Evolutionary conservation across 2,329 filamentous ascomycete species (phyloP).

Genomic region (Fusarium anguioides): DNA sequence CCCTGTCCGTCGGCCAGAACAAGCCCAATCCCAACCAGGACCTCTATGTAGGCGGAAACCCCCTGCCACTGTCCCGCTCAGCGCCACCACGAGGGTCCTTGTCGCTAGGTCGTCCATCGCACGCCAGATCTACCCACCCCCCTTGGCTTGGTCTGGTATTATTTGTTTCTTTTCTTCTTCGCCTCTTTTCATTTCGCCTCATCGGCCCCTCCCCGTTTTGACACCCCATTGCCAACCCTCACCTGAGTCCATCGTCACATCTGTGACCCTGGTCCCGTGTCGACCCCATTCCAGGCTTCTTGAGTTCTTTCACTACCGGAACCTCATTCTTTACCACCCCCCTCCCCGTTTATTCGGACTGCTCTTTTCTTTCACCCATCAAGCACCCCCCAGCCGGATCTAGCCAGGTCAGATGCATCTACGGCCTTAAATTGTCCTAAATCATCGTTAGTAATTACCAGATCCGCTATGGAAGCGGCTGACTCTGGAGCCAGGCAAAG

Average conservation of each 20-base stretch:
- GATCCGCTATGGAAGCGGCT: slow-evolving; percentile 55
- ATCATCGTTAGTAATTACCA: slow-evolving; percentile 51
- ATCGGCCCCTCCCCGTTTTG: slow-evolving; percentile 38
- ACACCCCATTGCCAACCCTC: slow-evolving; percentile 43
- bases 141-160: slow-evolving; percentile 37
- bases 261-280: slow-evolving; percentile 45
- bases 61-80: slow-evolving; percentile 46
- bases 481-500: slow-evolving; percentile 53
- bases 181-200: slow-evolving; percentile 43
- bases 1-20: slow-evolving; percentile 30
- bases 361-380: slow-evolving; percentile 36
- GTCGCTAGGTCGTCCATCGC: slow-evolving; percentile 44
- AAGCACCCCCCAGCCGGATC: slow-evolving; percentile 44
- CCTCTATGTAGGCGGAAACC: slow-evolving; percentile 30
- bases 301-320: slow-evolving; percentile 38
- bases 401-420: slow-evolving; percentile 53
- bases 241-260: slow-evolving; percentile 46
- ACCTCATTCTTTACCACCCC: slow-evolving; percentile 38
- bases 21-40: slow-evolving; percentile 33
- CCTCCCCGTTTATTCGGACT: slow-evolving; percentile 33
- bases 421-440: slow-evolving; percentile 51
- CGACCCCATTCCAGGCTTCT: slow-evolving; percentile 45
- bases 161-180: slow-evolving; percentile 41
- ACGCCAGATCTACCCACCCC: slow-evolving; percentile 50
- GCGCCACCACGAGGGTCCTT: slow-evolving; percentile 51